These are phyloP conservation scores for Orbilia ellipsospora DNA, from an alignment of 2,329 filamentous ascomycete genomes.

Conservation along the genomic window DNA sequence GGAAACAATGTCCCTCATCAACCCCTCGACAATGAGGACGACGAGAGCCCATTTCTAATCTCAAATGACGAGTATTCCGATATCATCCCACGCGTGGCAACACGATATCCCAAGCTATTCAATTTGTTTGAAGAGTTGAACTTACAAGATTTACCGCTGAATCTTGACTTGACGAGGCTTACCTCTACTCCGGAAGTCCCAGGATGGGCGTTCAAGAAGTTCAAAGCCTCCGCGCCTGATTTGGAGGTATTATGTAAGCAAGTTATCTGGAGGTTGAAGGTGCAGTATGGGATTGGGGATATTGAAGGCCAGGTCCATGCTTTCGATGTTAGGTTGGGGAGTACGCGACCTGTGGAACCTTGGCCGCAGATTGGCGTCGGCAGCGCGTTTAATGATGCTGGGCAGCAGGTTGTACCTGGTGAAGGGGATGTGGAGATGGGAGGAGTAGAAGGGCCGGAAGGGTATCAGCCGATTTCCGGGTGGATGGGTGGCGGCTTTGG, in stretches of 20 bases:
- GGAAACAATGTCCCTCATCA: not conserved
- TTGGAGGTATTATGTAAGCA: conserved; percentile 25
- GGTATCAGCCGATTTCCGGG: conserved; percentile 25
- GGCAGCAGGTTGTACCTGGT: not conserved
- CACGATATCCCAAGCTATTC: conserved; percentile 17
- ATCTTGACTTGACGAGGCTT: conserved; percentile 9
- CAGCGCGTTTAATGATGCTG: conserved; percentile 7
- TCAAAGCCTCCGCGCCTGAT: conserved; percentile 14
- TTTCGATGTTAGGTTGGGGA: conserved; percentile 32
- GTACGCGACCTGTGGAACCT: conserved; percentile 14
- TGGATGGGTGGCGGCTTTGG: conserved; percentile 4
- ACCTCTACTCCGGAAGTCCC: conserved; percentile 2
- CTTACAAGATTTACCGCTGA: conserved; percentile 4
- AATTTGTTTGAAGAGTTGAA: conserved; percentile 9
- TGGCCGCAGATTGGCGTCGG: conserved; percentile 12
- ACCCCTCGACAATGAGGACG: not conserved
- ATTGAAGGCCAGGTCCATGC: conserved; percentile 7
- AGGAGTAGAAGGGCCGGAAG: not conserved
- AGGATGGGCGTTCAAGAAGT: conserved; percentile 11
- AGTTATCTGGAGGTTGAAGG: conserved; percentile 42
- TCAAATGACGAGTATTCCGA: conserved; percentile 27
- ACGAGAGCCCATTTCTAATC: not conserved
- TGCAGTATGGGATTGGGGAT: conserved; percentile 27
- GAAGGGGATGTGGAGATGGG: conserved; percentile 8
- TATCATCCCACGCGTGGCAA: conserved; percentile 9